Evolutionary conservation across 2,329 filamentous ascomycete genomes (phyloP), one percentile per base, ranked within the genome.

Genomic region (Westerdykella aurantiaca): DNA sequence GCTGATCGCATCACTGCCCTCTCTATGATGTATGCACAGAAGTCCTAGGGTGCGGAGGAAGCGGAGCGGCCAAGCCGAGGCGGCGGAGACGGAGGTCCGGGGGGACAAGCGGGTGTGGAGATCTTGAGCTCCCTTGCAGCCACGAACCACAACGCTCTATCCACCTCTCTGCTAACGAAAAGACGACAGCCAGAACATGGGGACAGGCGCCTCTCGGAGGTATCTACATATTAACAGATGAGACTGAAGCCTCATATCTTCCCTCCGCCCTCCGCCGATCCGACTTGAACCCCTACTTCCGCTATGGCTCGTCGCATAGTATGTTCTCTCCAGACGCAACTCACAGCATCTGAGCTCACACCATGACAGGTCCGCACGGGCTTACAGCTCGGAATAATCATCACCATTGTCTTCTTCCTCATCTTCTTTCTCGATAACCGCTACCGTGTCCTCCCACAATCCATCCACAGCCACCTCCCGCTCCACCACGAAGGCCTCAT

Each of bases 401-500:
- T 80, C 44, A 64, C 79, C 53, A 72, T 88, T 60, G 58, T 70
- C 55, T 79, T 85, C 54, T 73, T 91, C 54, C 63, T 90, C 57
- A 69, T 91, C 58, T 82, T 91, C 67, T 78, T 95, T 66, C 82
- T 95, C 72, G 90, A 96, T 71, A 86, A 83, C 61, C 87, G 85
- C 64, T 95, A 93, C 72, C 80, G 86, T 55, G 85, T 96, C 47
- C 81, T 96, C 31, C 90, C 90, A 34, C 82, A 83, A 58, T 80
- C 85, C 47, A 85, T 96, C 55, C 90, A 96, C 74, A 85, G 82
- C 65, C 87, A 91, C 67, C 81, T 95, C 59, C 90, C 90, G 21
- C 56, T 67, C 23, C 89, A 95, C 68, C 86, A 94, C 61, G 80
- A 86, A 35, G 89, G 89, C 51, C 78, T 85, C 47, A 82, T 95